Evolutionary conservation across 2,329 filamentous ascomycete genomes (phyloP).

Genomic region (Trichophyton schoenleinii): DNA sequence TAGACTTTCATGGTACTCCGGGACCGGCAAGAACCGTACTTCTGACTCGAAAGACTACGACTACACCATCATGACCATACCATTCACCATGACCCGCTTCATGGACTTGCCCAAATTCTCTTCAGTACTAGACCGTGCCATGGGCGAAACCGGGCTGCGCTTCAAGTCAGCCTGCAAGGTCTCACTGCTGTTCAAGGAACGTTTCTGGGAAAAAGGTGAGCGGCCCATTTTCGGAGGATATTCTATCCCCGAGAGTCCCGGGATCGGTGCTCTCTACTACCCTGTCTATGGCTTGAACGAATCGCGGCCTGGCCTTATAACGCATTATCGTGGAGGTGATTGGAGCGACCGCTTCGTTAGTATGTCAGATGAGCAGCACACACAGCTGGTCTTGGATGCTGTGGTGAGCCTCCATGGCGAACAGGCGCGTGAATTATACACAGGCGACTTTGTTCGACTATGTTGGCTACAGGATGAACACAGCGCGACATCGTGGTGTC

Average conservation of each 20-base stretch:
- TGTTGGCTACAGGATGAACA: too few relatives aligned
- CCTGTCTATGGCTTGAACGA: too few relatives aligned
- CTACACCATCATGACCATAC: constrained; percentile 28
- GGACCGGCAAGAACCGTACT: too few relatives aligned
- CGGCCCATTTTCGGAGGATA: constrained; percentile 30
- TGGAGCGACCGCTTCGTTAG: constrained; percentile 26
- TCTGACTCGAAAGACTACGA: constrained; percentile 23
- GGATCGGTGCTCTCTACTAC: too few relatives aligned
- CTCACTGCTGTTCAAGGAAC: constrained; percentile 21
- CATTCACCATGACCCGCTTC: constrained; percentile 19
- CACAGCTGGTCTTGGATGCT: too few relatives aligned
- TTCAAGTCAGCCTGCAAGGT: constrained; percentile 21
- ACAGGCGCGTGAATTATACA: constrained; percentile 3
- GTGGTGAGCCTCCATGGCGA: too few relatives aligned
- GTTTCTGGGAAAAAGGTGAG: constrained; percentile 25
- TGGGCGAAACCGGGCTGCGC: too few relatives aligned
- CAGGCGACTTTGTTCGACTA: constrained; percentile 18
- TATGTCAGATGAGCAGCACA: constrained; percentile 26
- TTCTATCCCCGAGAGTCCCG: too few relatives aligned
- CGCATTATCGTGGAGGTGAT: constrained; percentile 8
- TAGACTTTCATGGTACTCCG: too few relatives aligned
- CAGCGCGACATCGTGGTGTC: constrained; percentile 15
- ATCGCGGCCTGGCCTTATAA: constrained; percentile 14
- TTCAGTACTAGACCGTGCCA: too few relatives aligned
- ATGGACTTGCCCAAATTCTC: too few relatives aligned